Conservation (phyloP, 2,329 filamentous ascomycete species). For the Emergomyces pasteurianus region DNA sequence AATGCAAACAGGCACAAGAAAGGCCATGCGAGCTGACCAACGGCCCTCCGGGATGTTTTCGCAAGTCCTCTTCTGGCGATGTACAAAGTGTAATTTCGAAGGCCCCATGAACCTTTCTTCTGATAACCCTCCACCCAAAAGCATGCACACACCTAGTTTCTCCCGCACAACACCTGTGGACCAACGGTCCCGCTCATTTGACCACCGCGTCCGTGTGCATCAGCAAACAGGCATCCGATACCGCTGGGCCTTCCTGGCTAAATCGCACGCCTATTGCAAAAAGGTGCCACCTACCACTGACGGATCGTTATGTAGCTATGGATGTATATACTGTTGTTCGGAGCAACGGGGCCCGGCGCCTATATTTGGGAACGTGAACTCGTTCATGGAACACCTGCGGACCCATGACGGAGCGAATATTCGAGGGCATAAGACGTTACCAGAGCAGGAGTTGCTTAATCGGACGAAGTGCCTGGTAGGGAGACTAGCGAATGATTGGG, state of each 20-base stretch:
- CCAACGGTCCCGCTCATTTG: slow-evolving; percentile 16
- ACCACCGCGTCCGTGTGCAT: slow-evolving; percentile 19
- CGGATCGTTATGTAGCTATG: slow-evolving; percentile 18
- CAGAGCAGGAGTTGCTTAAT: slow-evolving; percentile 27
- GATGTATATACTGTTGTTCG: slow-evolving; percentile 38
- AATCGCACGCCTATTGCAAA: slow-evolving; percentile 31
- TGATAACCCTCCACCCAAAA: slow-evolving; percentile 3
- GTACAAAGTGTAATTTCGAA: slow-evolving; percentile 34
- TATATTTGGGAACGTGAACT: slow-evolving; percentile 29
- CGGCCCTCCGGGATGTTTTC: slow-evolving; percentile 20
- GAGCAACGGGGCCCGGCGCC: slow-evolving; percentile 22
- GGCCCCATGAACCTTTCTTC: slow-evolving; percentile 19
- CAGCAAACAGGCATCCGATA: slow-evolving; percentile 28
- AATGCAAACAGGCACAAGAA: slow-evolving; percentile 23
- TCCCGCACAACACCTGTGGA: slow-evolving; percentile 4
- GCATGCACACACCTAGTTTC: slow-evolving; percentile 3
- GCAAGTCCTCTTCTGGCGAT: slow-evolving; percentile 25
- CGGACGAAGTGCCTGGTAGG: slow-evolving; percentile 34
- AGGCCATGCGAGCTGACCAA: slow-evolving; percentile 20
- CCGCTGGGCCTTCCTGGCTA: slow-evolving; percentile 38
- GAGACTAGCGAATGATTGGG: slow-evolving; percentile 24
- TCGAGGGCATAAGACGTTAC: slow-evolving; percentile 19
- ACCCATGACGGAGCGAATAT: slow-evolving; percentile 15
- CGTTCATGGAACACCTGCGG: slow-evolving; percentile 35
- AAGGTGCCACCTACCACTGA: slow-evolving; percentile 14